phyloP scores from a whole-genome alignment of 192 early-diverging fungal species.

The Umbelopsis isabellina region DNA sequence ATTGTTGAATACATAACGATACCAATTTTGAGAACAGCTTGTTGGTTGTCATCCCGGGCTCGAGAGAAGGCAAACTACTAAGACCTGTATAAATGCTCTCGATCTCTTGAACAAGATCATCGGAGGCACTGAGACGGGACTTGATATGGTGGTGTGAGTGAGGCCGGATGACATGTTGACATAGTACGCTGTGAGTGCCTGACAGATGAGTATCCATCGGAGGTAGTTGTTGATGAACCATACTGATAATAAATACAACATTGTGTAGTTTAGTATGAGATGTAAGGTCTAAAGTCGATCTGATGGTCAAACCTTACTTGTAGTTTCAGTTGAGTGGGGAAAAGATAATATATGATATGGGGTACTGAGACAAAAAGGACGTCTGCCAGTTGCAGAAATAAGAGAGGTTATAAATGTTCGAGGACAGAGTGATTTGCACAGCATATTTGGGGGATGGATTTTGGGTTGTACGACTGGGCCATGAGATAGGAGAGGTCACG shows the following conservation, averaged over 20 bases:
- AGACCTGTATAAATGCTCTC: constrained; percentile 8
- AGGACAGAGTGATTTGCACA: too few relatives aligned
- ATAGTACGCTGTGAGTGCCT: not conserved
- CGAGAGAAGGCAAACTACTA: not conserved
- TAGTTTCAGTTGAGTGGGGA: too few relatives aligned
- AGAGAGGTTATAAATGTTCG: too few relatives aligned
- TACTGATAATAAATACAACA: not conserved
- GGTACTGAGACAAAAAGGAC: too few relatives aligned
- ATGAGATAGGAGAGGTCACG: too few relatives aligned
- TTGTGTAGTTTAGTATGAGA: not conserved
- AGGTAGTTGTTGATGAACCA: constrained; percentile 8
- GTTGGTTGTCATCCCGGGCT: constrained; percentile 22
- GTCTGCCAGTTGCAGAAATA: too few relatives aligned
- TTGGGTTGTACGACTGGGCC: too few relatives aligned
- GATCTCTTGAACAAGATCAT: constrained; percentile 10
- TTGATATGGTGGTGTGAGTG: not conserved
- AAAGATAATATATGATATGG: too few relatives aligned
- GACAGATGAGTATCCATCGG: constrained; percentile 7
- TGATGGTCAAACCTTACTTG: not conserved
- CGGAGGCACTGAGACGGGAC: not conserved
- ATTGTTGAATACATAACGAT: constrained; percentile 20
- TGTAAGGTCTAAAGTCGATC: not conserved
- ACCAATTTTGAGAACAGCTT: constrained; percentile 31
- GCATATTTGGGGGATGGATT: too few relatives aligned
- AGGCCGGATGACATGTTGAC: constrained; percentile 3